phyloP scores from a whole-genome alignment of 495 filamentous ascomycete genomes.

The Hypoxylon intermedium region DNA sequence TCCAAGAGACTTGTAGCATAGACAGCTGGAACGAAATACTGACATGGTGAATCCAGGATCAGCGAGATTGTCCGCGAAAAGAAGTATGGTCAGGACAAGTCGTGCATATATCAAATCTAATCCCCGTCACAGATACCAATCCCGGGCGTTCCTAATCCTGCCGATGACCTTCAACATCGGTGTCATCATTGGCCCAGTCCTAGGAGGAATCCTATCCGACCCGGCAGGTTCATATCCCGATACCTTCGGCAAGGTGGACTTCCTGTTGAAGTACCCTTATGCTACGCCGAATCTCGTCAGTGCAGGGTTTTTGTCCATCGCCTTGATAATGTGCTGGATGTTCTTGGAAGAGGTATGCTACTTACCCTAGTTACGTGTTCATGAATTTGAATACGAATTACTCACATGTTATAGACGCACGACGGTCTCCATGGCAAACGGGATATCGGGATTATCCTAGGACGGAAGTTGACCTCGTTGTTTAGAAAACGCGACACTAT shows the following conservation, averaged over 20 bases:
- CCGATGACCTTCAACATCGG: constrained; percentile 83
- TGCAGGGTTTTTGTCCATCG: constrained; percentile 66
- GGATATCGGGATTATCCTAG: constrained; percentile 57
- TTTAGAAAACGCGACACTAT: constrained; percentile 30
- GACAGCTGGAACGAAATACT: too few relatives aligned
- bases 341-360: constrained; percentile 70
- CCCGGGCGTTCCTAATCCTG: constrained; percentile 70
- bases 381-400: neutral
- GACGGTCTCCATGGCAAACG: constrained; percentile 53
- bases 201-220: constrained; percentile 78
- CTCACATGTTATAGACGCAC: constrained; percentile 55
- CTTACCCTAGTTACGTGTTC: neutral
- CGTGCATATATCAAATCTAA: constrained; percentile 15
- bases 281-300: constrained; percentile 78
- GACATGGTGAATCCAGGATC: constrained; percentile 54
- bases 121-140: constrained; percentile 57
- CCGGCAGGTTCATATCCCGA: constrained; percentile 72
- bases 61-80: constrained; percentile 79
- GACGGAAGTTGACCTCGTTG: constrained; percentile 35
- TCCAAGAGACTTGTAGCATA: too few relatives aligned
- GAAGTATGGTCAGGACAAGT: constrained; percentile 47
- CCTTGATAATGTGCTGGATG: constrained; percentile 64
- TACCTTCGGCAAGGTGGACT: constrained; percentile 71
- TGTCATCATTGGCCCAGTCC: constrained; percentile 75
- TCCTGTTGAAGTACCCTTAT: constrained; percentile 75